Evolutionary conservation across 805 yeast species (phyloP).

Genomic region (Candida stauntonica): DNA sequence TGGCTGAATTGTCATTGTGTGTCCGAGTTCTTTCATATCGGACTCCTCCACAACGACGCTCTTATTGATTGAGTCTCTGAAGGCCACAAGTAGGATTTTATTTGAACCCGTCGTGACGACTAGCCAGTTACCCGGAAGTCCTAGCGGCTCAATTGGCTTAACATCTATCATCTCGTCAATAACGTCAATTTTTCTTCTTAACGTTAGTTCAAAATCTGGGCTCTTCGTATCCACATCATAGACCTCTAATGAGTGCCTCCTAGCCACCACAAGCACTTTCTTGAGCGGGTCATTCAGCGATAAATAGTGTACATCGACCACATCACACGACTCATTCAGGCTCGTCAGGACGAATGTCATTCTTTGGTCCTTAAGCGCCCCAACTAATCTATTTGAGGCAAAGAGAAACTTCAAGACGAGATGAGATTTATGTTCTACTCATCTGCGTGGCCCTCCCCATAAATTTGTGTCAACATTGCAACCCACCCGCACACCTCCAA

Average conservation of each 20-base stretch:
- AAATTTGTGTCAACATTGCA: background rate
- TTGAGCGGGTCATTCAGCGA: constrained; percentile 2
- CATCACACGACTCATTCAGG: constrained; percentile 11
- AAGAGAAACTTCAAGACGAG: background rate
- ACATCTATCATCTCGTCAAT: constrained; percentile 19
- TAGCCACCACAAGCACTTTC: constrained; percentile 15
- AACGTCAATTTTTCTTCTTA: constrained; percentile 10
- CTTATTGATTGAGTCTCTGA: constrained; percentile 6
- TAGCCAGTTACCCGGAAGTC: constrained; percentile 13
- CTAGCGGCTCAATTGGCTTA: constrained; percentile 9
- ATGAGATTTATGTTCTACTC: no score
- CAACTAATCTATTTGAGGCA: background rate
- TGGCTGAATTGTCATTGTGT: constrained; percentile 10
- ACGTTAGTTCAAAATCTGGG: no score
- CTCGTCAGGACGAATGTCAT: constrained; percentile 14
- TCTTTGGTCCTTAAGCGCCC: background rate
- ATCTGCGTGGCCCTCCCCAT: background rate
- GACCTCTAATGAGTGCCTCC: constrained; percentile 16
- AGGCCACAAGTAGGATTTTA: constrained; percentile 16
- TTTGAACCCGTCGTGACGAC: constrained; percentile 15
- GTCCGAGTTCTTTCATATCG: constrained; percentile 9
- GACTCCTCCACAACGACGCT: constrained; percentile 15
- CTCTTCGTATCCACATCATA: constrained; percentile 1
- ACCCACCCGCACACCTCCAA: background rate
- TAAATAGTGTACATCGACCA: constrained; percentile 8